These are phyloP conservation scores for Nitzschia putrida DNA, from an alignment of 108 stramenopile genomes.

Conservation along the genomic window DNA sequence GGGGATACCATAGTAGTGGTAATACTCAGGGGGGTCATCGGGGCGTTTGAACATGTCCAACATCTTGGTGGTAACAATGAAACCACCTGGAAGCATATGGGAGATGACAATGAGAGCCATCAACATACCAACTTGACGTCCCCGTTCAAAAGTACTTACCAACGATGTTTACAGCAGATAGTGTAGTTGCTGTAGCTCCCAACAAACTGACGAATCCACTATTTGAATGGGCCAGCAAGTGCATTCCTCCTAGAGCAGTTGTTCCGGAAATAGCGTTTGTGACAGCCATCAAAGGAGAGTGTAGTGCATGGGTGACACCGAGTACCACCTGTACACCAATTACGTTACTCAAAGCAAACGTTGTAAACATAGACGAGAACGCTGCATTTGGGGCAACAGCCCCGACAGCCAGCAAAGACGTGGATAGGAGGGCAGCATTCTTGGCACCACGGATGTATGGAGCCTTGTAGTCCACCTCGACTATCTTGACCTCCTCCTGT, in stretches of 20 bases:
- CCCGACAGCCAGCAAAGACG: slow-evolving; percentile 82
- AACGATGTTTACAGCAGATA: slow-evolving; percentile 94
- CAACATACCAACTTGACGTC: neutral
- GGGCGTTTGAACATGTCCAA: slow-evolving; percentile 99
- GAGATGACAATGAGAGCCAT: slow-evolving; percentile 2
- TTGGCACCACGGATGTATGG: slow-evolving; percentile 74
- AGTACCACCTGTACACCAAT: slow-evolving; percentile 96
- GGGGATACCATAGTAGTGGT: slow-evolving; percentile 95
- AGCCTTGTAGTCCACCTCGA: slow-evolving; percentile 74
- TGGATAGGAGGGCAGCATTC: slow-evolving; percentile 69
- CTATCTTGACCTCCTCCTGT: slow-evolving; percentile 45
- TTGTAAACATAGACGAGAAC: slow-evolving; percentile 93
- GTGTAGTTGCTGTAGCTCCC: slow-evolving; percentile 89
- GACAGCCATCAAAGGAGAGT: slow-evolving; percentile 97
- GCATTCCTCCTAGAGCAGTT: slow-evolving; percentile 98
- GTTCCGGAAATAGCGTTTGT: slow-evolving; percentile 98
- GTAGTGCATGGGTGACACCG: slow-evolving; percentile 95
- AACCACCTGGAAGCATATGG: slow-evolving; percentile 61
- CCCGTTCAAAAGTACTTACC: slow-evolving; percentile 42
- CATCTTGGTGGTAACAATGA: slow-evolving; percentile 98
- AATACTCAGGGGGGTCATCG: slow-evolving; percentile 97
- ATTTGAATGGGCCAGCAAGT: slow-evolving; percentile 84
- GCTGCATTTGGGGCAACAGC: slow-evolving; percentile 90
- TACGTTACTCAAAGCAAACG: slow-evolving; percentile 92
- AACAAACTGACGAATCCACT: slow-evolving; percentile 67